phyloP scores from a whole-genome alignment of 2,329 filamentous ascomycete genomes.

The Lasiodiplodia sp. region DNA sequence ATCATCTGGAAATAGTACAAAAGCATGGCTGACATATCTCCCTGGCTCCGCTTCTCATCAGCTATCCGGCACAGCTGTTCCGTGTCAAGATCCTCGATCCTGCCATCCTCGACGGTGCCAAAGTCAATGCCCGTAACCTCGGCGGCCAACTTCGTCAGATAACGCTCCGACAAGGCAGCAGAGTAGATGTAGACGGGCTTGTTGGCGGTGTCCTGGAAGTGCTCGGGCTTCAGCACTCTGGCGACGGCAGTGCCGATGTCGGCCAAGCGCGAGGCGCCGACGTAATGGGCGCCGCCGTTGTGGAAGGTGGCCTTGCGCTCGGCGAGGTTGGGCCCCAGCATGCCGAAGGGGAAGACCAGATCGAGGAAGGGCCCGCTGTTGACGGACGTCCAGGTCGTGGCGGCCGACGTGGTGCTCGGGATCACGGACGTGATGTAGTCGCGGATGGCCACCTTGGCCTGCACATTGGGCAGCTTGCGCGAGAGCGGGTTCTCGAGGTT shows the following conservation, averaged over 20 bases:
- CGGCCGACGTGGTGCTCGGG: background rate
- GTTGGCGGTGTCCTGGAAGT: background rate
- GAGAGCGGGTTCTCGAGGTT: slow-evolving; percentile 31
- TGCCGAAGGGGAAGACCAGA: background rate
- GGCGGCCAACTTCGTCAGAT: background rate
- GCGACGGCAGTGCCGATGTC: slow-evolving; percentile 3
- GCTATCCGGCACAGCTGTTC: background rate
- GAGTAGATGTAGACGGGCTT: slow-evolving; percentile 5
- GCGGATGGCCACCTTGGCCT: slow-evolving; percentile 31
- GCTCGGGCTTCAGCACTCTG: background rate
- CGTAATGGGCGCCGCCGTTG: slow-evolving; percentile 7
- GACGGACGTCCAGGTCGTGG: slow-evolving; percentile 6
- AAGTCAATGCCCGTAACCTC: slow-evolving; percentile 1
- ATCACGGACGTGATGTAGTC: slow-evolving; percentile 26
- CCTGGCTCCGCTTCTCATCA: background rate
- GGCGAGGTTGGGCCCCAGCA: background rate
- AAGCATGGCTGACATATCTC: background rate
- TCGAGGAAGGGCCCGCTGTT: slow-evolving; percentile 10
- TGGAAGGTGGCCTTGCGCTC: background rate
- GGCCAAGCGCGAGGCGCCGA: background rate
- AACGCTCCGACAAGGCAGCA: slow-evolving; percentile 2
- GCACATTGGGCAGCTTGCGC: slow-evolving; percentile 28
- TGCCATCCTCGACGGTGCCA: background rate
- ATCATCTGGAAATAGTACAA: slow-evolving; percentile 7
- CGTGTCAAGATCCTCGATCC: background rate